phyloP scores from a whole-genome alignment of 192 early-diverging fungal species.

The Podila horticola region DNA sequence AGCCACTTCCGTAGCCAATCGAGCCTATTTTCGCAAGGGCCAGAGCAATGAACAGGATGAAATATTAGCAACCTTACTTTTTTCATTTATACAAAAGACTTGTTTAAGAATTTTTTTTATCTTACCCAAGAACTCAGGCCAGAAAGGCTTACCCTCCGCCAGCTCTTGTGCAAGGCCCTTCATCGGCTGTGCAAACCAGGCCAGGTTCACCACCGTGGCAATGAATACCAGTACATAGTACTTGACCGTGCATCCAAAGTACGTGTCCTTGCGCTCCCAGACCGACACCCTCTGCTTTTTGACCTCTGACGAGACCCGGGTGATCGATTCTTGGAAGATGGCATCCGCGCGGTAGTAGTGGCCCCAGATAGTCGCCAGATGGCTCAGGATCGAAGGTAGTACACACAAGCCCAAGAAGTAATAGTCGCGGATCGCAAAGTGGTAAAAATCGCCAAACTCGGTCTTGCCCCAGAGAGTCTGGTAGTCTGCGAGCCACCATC shows the following conservation, averaged over 20 bases:
- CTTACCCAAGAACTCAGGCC: not conserved
- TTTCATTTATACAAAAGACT: too few relatives aligned
- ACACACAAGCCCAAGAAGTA: slow-evolving; percentile 10
- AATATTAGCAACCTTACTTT: not conserved
- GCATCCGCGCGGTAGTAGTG: slow-evolving; percentile 15
- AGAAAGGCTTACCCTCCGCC: not conserved
- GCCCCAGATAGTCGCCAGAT: slow-evolving; percentile 23
- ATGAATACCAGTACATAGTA: slow-evolving; percentile 1
- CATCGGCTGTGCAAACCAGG: slow-evolving; percentile 13
- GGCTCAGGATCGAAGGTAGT: slow-evolving; percentile 4
- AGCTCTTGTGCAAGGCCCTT: not conserved
- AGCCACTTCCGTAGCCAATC: slow-evolving; percentile 9
- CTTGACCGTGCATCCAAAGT: slow-evolving; percentile 10
- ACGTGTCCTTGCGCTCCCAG: not conserved
- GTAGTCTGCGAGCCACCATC: slow-evolving; percentile 11
- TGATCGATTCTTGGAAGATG: slow-evolving; percentile 8
- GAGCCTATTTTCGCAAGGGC: not conserved
- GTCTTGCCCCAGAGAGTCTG: slow-evolving; percentile 6
- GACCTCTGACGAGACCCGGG: not conserved
- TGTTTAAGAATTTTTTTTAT: not conserved
- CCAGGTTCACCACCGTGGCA: not conserved
- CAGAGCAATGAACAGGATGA: not conserved
- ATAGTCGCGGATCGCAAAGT: slow-evolving; percentile 6
- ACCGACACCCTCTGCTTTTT: not conserved
- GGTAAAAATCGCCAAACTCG: not conserved